Conservation (phyloP, 2,329 filamentous ascomycete genomes). For the Fusarium sp. region DNA sequence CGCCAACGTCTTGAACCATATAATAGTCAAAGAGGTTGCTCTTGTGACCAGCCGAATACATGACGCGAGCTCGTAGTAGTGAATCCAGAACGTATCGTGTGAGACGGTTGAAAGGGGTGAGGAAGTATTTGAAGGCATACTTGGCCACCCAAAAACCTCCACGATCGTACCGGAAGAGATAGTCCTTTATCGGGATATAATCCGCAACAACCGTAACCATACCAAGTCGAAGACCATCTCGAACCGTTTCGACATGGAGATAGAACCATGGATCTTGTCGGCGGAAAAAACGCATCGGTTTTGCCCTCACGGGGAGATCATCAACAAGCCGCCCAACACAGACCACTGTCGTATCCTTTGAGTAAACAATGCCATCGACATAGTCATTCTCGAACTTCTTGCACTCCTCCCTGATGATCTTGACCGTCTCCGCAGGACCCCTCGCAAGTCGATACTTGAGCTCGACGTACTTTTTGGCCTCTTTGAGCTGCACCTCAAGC, state of each 20-base stretch:
- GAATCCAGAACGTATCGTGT: slow-evolving; percentile 72
- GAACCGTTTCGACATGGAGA: slow-evolving; percentile 68
- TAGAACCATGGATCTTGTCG: slow-evolving; percentile 80
- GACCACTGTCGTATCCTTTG: slow-evolving; percentile 65
- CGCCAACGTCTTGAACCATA: slow-evolving; percentile 73
- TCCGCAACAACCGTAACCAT: slow-evolving; percentile 54
- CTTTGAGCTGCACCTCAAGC: slow-evolving; percentile 69
- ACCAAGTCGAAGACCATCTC: slow-evolving; percentile 43
- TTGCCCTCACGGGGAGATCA: slow-evolving; percentile 50
- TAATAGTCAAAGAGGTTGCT: slow-evolving; percentile 70
- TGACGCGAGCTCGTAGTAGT: slow-evolving; percentile 72
- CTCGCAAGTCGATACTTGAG: slow-evolving; percentile 65
- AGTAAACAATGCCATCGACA: slow-evolving; percentile 77
- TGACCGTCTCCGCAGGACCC: slow-evolving; percentile 53
- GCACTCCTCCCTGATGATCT: slow-evolving; percentile 60
- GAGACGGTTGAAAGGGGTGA: slow-evolving; percentile 72
- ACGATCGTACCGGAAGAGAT: slow-evolving; percentile 78
- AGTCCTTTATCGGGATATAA: slow-evolving; percentile 72
- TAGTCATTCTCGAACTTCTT: slow-evolving; percentile 66
- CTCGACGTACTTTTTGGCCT: slow-evolving; percentile 67
- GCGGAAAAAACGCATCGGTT: slow-evolving; percentile 64
- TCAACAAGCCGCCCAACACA: slow-evolving; percentile 71
- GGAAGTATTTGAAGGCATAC: slow-evolving; percentile 74
- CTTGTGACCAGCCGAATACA: slow-evolving; percentile 74
- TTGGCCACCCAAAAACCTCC: slow-evolving; percentile 76